Conservation (phyloP, 2,329 filamentous ascomycete species). For the Zymoseptoria passerinii region DNA sequence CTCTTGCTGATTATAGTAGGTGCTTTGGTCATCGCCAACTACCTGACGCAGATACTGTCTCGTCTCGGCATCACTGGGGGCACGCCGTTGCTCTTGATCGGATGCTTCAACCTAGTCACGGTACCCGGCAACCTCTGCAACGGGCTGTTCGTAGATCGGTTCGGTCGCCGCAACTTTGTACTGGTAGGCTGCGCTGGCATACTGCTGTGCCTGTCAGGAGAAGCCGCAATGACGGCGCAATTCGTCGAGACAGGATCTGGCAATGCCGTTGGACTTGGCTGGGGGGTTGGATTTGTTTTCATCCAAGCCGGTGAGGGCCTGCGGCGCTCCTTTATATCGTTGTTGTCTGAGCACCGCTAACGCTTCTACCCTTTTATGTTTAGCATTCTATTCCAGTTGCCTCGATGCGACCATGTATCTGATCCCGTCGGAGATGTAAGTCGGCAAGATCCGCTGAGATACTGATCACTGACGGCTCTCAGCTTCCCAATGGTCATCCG, state of each 20-base stretch:
- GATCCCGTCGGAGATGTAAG: background rate
- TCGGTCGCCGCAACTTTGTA: constrained; percentile 6
- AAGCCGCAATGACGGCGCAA: constrained; percentile 5
- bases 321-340: background rate
- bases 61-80: constrained; percentile 1
- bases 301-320: background rate
- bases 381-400: constrained; percentile 2
- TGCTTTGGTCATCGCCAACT: constrained; percentile 2
- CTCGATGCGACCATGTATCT: constrained; percentile 6
- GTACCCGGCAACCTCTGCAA: background rate
- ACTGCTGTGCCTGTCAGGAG: constrained; percentile 3
- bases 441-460: background rate
- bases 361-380: background rate
- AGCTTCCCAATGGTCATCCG: constrained; percentile 15
- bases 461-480: background rate
- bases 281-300: constrained; percentile 8
- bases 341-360: background rate
- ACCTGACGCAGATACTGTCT: background rate
- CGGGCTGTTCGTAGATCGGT: constrained; percentile 6
- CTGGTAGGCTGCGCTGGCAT: constrained; percentile 5
- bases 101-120: constrained; percentile 2
- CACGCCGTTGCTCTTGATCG: constrained; percentile 3
- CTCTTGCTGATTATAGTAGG: background rate
- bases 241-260: constrained; percentile 5
- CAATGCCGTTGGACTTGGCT: constrained; percentile 5